Base-by-base conservation (phyloP, 2,329 filamentous ascomycete species). In the Coniochaeta sp. region DNA sequence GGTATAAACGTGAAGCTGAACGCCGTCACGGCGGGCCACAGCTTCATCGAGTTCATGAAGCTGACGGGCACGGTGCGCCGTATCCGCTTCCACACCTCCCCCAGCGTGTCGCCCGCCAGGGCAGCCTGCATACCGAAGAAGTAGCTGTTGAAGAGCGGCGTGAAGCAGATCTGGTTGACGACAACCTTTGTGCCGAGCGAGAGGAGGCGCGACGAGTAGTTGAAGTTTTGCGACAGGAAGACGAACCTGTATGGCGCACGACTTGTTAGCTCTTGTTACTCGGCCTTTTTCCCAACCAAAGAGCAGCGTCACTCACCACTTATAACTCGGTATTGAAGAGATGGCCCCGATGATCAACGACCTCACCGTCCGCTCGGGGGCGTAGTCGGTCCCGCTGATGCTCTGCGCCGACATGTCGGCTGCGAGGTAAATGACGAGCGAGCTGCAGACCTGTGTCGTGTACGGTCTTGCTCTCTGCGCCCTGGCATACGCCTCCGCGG, bases 11-110 rank as follows among this genome's bases (percentile, higher is more conserved):
- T 83, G 63, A 96, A 95, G 66, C 79, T 91, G 64, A 96, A 85
- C 0, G 90, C 90, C 13, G 87, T 95, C 14, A 95, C 86, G 0
- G 83, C 82, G 0, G 91, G 92, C 91, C 91, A 96, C 22, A 96
- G 68, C 71, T 95, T 95, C 66, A 85, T 83, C 54, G 85, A 88
- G 66, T 94, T 96, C 63, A 82, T 66, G 63, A 89, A 82, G 63
- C 85, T 91, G 22, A 78, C 76, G 0, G 91, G 90, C 0, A 96
- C 86, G 0, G 91, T 91, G 53, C 83, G 76, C 58, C 78, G 79
- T 53, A 96, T 77, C 50, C 89, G 83, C 60, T 88, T 82, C 66
- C 81, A 79, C 1, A 86, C 80, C 51, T 89, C 85, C 6, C 71
- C 64, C 1, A 83, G 63, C 0, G 75, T 77, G 26, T 86, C 85